Evolutionary conservation across 2,329 filamentous ascomycete species (phyloP).

Genomic region (Beauveria rudraprayagi): DNA sequence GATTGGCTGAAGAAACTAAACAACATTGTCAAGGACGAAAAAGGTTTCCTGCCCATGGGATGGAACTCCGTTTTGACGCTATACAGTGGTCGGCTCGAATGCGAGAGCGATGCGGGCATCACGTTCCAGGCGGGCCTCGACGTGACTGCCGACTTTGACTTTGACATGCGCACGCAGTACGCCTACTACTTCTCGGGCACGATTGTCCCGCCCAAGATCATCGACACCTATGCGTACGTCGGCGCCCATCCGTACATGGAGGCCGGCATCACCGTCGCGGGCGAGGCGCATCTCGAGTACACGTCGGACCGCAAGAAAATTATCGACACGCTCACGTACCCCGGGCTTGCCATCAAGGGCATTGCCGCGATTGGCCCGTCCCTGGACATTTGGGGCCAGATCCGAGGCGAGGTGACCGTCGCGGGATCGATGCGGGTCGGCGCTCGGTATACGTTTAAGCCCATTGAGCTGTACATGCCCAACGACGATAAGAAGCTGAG

Average conservation of each 20-base stretch:
- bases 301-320: slow-evolving; percentile 9
- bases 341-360: slow-evolving; percentile 14
- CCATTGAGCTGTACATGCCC: neutral
- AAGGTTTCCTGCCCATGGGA: slow-evolving; percentile 12
- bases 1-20: slow-evolving; percentile 15
- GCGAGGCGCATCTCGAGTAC: slow-evolving; percentile 8
- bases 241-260: slow-evolving; percentile 10
- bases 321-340: slow-evolving; percentile 12
- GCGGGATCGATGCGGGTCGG: neutral
- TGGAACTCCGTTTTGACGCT: slow-evolving; percentile 10
- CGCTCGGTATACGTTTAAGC: neutral
- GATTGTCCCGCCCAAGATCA: slow-evolving; percentile 11
- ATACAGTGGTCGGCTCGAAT: slow-evolving; percentile 1
- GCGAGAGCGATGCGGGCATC: slow-evolving; percentile 7
- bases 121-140: neutral
- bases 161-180: slow-evolving; percentile 13
- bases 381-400: slow-evolving; percentile 13
- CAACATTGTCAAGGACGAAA: slow-evolving; percentile 8
- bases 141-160: neutral
- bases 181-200: slow-evolving; percentile 15
- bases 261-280: slow-evolving; percentile 6
- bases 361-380: slow-evolving; percentile 16
- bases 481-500: neutral
- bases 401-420: slow-evolving; percentile 5
- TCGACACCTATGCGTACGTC: slow-evolving; percentile 12